These are phyloP conservation scores for Heliophila coronopifolia DNA, from an alignment of 441 rosid species.

Conservation along the genomic window DNA sequence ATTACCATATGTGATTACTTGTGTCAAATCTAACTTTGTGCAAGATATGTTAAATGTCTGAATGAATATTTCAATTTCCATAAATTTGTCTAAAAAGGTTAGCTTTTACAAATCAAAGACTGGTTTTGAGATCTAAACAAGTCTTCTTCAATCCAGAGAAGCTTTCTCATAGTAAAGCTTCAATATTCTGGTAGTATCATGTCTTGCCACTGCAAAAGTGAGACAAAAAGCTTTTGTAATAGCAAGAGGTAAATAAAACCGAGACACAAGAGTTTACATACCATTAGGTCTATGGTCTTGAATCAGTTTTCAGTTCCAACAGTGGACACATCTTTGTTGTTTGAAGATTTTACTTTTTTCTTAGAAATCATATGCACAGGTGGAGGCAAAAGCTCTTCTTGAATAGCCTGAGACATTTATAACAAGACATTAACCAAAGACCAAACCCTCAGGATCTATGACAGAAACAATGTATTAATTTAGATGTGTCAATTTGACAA, in stretches of 20 bases:
- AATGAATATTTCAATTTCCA: too few species aligned
- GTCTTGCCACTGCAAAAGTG: conserved; percentile 7
- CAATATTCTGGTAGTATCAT: background rate
- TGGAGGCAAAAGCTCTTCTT: conserved; percentile 62
- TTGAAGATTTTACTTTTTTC: conserved; percentile 35
- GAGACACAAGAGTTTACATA: background rate
- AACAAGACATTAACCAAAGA: background rate
- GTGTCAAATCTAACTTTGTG: too few species aligned
- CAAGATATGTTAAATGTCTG: too few species aligned
- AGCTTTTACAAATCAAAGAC: background rate
- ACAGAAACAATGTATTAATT: background rate
- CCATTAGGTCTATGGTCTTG: conserved; percentile 25
- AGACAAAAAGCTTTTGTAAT: conserved; percentile 33
- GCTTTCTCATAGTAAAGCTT: background rate
- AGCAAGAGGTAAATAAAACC: conserved; percentile 4
- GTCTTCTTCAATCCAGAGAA: background rate
- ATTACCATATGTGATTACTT: too few species aligned
- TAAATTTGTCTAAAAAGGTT: too few species aligned
- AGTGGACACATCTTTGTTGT: conserved; percentile 26
- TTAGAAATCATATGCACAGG: conserved; percentile 39
- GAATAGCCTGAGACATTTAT: conserved; percentile 41
- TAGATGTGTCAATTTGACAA: background rate
- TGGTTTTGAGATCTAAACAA: conserved; percentile 4
- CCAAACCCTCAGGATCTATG: background rate
- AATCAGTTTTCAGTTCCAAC: conserved; percentile 30